A percentile compares a stretch with the other conserved stretches of the same genome.
Conservation (phyloP, 352 stramenopile species). For the Pythium scleroteichum region DNA sequence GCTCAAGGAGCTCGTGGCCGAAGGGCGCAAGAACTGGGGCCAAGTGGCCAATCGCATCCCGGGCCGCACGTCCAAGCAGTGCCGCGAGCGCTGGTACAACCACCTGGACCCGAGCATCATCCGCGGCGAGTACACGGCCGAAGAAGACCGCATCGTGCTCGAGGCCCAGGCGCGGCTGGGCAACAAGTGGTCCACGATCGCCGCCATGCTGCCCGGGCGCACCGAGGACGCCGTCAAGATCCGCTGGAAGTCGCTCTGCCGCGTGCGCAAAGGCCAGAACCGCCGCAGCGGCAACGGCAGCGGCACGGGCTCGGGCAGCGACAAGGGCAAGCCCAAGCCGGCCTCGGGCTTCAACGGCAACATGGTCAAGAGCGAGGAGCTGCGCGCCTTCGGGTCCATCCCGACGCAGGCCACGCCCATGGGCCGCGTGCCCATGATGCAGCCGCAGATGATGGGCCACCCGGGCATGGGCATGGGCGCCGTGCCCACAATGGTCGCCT, state of each 20-base stretch:
- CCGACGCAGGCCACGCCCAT: slow-evolving; percentile 36
- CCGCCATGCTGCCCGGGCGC: slow-evolving; percentile 83
- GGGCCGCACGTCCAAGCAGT: slow-evolving; percentile 88
- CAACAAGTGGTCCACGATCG: slow-evolving; percentile 91
- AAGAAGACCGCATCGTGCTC: slow-evolving; percentile 89
- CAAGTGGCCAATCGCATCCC: slow-evolving; percentile 85
- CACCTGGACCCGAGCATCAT: slow-evolving; percentile 88
- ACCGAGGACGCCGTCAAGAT: slow-evolving; percentile 93
- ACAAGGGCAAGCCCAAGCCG: slow-evolving; percentile 24
- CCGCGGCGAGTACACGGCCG: slow-evolving; percentile 69
- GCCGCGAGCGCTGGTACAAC: slow-evolving; percentile 90
- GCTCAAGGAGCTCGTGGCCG: slow-evolving; percentile 76
- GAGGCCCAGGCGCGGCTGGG: slow-evolving; percentile 81
- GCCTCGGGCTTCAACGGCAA: slow-evolving; percentile 41
- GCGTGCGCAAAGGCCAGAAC: slow-evolving; percentile 63
- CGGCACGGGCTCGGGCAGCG: not conserved
- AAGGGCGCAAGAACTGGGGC: slow-evolving; percentile 87
- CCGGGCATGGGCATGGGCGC: slow-evolving; percentile 6
- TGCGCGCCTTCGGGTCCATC: slow-evolving; percentile 52
- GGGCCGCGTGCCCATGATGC: slow-evolving; percentile 27
- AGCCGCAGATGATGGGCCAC: slow-evolving; percentile 28
- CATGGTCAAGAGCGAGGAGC: slow-evolving; percentile 73
- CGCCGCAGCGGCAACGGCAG: slow-evolving; percentile 12
- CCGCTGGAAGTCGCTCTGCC: slow-evolving; percentile 88
- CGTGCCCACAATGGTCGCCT: slow-evolving; percentile 15